Conservation (phyloP, 2,329 filamentous ascomycete species). For the Cordyceps farinosa region DNA sequence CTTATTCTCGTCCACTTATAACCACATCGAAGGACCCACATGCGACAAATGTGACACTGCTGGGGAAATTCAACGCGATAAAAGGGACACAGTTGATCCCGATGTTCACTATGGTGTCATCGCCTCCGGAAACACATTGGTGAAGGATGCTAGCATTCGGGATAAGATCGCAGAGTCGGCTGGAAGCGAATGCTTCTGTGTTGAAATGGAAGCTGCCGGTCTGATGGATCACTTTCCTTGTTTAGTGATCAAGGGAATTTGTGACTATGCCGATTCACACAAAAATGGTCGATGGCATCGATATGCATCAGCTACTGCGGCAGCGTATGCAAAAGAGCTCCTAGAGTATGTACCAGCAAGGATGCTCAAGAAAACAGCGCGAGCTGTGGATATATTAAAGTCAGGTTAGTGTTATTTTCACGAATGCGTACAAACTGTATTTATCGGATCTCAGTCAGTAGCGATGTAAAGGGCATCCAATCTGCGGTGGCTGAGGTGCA, state of each 20-base stretch:
- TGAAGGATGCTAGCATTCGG: slow-evolving; percentile 20
- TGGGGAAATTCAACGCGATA: neutral
- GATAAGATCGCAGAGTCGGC: slow-evolving; percentile 11
- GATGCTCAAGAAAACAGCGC: neutral
- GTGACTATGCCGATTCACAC: neutral
- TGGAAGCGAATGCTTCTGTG: slow-evolving; percentile 20
- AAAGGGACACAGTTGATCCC: slow-evolving; percentile 10
- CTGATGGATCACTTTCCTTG: neutral
- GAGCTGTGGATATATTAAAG: too few relatives aligned
- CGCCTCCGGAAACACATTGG: slow-evolving; percentile 24
- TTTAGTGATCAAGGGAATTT: neutral
- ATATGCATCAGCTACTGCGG: slow-evolving; percentile 25
- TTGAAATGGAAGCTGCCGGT: slow-evolving; percentile 25
- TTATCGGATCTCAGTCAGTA: neutral
- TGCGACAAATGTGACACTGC: slow-evolving; percentile 11
- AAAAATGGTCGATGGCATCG: slow-evolving; percentile 8
- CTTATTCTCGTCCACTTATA: slow-evolving; percentile 12
- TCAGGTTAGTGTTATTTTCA: too few relatives aligned
- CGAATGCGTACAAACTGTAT: too few relatives aligned
- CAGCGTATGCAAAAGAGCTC: slow-evolving; percentile 23
- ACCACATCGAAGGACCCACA: slow-evolving; percentile 10
- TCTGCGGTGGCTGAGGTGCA: neutral
- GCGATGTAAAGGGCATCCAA: neutral
- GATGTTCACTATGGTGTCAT: slow-evolving; percentile 26
- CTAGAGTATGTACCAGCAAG: neutral